A percentile compares a stretch with the other conserved stretches of the same genome.
These are phyloP conservation scores for Eimeria mitis DNA, from an alignment of 169 alveolate species.

Conservation along the genomic window DNA sequence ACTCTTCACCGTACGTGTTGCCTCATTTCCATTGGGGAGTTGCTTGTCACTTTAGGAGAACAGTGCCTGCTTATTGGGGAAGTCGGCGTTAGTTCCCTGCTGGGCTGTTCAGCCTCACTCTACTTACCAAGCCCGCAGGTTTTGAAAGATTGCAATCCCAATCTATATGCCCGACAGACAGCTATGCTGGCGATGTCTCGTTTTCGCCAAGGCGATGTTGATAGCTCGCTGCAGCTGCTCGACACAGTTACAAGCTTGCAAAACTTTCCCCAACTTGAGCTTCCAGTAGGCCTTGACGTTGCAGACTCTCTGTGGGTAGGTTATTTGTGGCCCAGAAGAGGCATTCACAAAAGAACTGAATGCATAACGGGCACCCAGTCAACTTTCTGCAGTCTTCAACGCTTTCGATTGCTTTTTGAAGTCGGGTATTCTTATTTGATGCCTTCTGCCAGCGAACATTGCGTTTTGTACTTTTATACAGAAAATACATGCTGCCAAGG, in stretches of 20 bases:
- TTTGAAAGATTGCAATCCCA: conserved; percentile 36
- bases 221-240: conserved; percentile 58
- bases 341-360: not conserved
- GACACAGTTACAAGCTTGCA: conserved; percentile 2
- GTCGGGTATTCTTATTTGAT: not conserved
- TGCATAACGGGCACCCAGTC: not conserved
- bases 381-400: not conserved
- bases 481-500: conserved; percentile 57
- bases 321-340: not conserved
- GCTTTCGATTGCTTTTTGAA: not conserved
- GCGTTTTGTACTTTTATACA: not conserved
- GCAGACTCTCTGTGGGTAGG: conserved; percentile 59
- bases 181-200: conserved; percentile 50
- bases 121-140: conserved; percentile 24
- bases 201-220: conserved; percentile 57
- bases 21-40: conserved; percentile 60
- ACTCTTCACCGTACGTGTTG: conserved; percentile 45
- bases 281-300: conserved; percentile 39
- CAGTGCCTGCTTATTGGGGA: conserved; percentile 74
- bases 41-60: conserved; percentile 64
- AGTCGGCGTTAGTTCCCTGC: conserved; percentile 25
- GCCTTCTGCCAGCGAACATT: not conserved
- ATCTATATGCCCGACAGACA: conserved; percentile 25
- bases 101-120: conserved; percentile 60
- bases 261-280: conserved; percentile 21